Evolutionary conservation across 352 stramenopile genomes (phyloP), one percentile per base, ranked within the genome.

Genomic region (Globisporangium carolinianum): DNA sequence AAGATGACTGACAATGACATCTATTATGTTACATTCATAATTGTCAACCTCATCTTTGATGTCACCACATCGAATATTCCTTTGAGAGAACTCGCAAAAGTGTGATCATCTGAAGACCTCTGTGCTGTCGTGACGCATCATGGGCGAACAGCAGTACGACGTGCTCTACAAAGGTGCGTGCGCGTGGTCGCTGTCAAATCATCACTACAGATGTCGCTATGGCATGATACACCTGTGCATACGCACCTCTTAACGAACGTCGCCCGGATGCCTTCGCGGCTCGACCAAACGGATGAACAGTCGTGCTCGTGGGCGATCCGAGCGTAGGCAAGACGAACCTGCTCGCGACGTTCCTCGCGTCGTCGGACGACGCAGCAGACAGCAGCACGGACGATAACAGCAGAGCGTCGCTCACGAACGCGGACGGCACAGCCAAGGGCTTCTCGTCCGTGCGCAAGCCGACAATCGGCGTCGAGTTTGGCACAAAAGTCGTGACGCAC

Each of bases 311-410:
- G 17, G 83, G 83, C 4, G 83, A 93, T 51, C 77, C 79, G 0
- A 87, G 78, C n/a, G 90, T 97, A 10, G 90, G 90, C 46, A 97
- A 97, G 66, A 97, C 81, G 11, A 96, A 91, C 60, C 73, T 97
- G 17, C 82, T 97, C 18, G 78, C 76, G 63, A 73, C 82, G 59
- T 81, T 97, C 71, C 59, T 94, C 56, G 65, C 76, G 0, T 56
- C 65, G 5, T 65, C 83, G n/a, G 66, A 71, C 9, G 53, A 58
- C 46, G 61, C 61, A 17, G 15, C 4, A 0, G 14, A 46, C 4
- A 17, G 5, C 32, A 55, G 24, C 15, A 35, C 24, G 24, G 24
- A 5, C 9, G 11, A 3, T 9, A 49, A 6, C 14, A 61, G 41
- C 15, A 45, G 37, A 10, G 47, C n/a, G 39, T 43, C 10, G 51